These are phyloP conservation scores for Nakaseomyces sp. DNA, from an alignment of 1,139 yeast species.

Conservation along the genomic window DNA sequence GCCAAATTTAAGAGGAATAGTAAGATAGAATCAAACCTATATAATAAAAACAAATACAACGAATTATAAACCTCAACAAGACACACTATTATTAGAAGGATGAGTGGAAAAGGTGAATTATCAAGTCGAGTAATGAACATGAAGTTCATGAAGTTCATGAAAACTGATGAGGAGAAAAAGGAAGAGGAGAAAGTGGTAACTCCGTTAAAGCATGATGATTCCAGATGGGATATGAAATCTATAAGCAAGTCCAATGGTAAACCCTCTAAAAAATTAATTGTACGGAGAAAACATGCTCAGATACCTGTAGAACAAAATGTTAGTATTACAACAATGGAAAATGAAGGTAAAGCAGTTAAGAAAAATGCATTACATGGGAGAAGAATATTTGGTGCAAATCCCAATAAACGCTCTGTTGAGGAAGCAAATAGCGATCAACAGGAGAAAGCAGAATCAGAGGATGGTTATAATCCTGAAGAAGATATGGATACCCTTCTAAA, in stretches of 20 bases:
- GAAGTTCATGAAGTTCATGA: conserved; percentile 45
- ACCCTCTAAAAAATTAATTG: neutral
- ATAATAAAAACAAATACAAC: too few relatives aligned
- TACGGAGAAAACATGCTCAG: neutral
- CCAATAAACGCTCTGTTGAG: conserved; percentile 8
- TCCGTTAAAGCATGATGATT: neutral
- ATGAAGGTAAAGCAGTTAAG: neutral
- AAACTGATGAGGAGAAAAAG: conserved; percentile 32
- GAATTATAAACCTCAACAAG: too few relatives aligned
- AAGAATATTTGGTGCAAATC: conserved; percentile 7
- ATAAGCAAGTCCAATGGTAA: neutral
- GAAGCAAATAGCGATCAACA: conserved; percentile 7
- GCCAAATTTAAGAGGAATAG: neutral
- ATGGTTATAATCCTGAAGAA: conserved; percentile 22
- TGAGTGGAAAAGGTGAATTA: conserved; percentile 23
- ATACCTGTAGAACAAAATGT: conserved; percentile 3
- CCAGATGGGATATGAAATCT: conserved; percentile 4
- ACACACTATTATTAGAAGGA: conserved; percentile 2
- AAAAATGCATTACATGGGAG: conserved; percentile 5
- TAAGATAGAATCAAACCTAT: too few relatives aligned
- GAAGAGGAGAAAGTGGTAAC: conserved; percentile 29
- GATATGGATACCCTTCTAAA: conserved; percentile 21
- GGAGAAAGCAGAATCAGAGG: conserved; percentile 15
- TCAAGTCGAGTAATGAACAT: conserved; percentile 35
- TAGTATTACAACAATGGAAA: conserved; percentile 7